Percentiles rank a stretch among this genome's conserved stretches.
phyloP scores from a whole-genome alignment of 306 rosid species.

The Vachellia pachyceras region DNA sequence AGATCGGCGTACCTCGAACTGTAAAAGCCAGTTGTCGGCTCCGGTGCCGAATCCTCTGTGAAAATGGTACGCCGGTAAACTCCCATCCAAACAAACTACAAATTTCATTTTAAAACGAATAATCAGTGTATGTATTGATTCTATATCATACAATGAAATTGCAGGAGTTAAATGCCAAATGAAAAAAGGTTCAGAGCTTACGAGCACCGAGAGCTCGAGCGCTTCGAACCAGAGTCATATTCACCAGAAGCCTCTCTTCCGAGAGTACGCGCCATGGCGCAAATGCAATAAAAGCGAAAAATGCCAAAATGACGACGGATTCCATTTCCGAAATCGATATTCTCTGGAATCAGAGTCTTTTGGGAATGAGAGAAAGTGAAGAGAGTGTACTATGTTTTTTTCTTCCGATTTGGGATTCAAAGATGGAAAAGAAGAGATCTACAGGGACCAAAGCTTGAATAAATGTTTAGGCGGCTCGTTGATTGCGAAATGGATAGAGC shows the following conservation, averaged over 20 bases:
- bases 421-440: not conserved
- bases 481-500: conserved; percentile 37
- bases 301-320: conserved; percentile 34
- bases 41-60: conserved; percentile 89
- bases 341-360: conserved; percentile 31
- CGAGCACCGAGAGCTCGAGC: conserved; percentile 72
- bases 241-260: conserved; percentile 58
- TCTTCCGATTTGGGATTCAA: not conserved
- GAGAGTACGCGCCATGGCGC: conserved; percentile 45
- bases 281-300: conserved; percentile 38
- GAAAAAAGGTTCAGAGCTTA: conserved; percentile 55
- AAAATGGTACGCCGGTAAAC: conserved; percentile 91
- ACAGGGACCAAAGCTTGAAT: not conserved
- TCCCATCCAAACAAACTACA: conserved; percentile 93
- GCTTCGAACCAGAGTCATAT: conserved; percentile 69
- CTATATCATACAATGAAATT: not conserved
- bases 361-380: conserved; percentile 2
- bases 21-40: conserved; percentile 80
- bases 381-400: conserved; percentile 14
- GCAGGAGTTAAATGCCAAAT: not conserved
- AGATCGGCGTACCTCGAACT: conserved; percentile 74
- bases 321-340: conserved; percentile 30
- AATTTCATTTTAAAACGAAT: not conserved
- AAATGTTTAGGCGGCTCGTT: not conserved
- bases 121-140: not conserved